Base-by-base conservation (phyloP, 2,329 filamentous ascomycete species). In the Simplicillium sp. region DNA sequence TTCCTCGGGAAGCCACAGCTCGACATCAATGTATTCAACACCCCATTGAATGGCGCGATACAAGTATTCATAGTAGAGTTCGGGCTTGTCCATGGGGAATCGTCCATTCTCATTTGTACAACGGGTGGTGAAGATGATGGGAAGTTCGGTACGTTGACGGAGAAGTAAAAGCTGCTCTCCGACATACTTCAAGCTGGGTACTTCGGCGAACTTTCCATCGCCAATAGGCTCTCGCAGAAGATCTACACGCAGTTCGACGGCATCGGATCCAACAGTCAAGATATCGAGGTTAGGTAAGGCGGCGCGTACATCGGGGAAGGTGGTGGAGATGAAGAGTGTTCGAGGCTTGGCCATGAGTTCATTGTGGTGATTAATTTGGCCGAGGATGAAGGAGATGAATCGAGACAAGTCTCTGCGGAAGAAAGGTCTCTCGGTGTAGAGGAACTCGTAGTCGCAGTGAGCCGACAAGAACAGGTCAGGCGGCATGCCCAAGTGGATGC, bases 101-200 rank as follows among this genome's bases (percentile, higher is more conserved):
- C 79, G 79, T 28, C 87, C 87, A 54, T 90, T 92, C 54, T 94
- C 87, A 25, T 73, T 77, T 2, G 78, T 87, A 57, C 87, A 92
- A 49, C 87, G 73, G 1, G 84, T 89, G 0, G 87, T 94, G 57
- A 90, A 90, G 42, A 94, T 88, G 55, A 94, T 87, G n/a, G 87
- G 87, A 34, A 94, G 67, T 53, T 94, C 87, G 1, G 86, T 92
- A 47, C 84, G 77, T 59, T 92, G 86, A 17, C 87, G 78, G 45
- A 94, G 62, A 2, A 87, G 66, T 84, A 90, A 89, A 42, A 94
- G 72, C 60, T 94, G 87, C 59, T 90, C 80, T 20, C 86, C 87
- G 9, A 94, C 85, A 59, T 92, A 92, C 55, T 82, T 82, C 50
- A 92, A 60, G 55, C 85, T 90, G 3, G 87, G 85, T 15, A 92